Evolutionary conservation across 768 basidiomycete species (phyloP).

Genomic region (Dacryopinax spathularia): DNA sequence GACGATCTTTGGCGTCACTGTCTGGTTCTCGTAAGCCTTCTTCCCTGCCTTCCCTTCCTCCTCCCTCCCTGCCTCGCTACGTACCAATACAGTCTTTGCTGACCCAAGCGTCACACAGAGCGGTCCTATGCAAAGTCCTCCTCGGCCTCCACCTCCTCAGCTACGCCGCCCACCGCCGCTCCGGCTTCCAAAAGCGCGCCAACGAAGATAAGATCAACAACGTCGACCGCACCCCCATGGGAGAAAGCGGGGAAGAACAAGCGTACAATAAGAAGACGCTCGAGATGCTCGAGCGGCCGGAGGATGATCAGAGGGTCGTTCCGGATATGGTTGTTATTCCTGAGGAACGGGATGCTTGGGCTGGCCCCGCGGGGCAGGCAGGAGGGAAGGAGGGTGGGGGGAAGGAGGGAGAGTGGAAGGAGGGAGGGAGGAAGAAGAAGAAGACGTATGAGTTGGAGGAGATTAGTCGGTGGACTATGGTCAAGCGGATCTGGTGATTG

Average conservation of each 20-base stretch:
- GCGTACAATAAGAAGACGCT: conserved; percentile 37
- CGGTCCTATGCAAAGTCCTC: conserved; percentile 81
- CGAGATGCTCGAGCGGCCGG: conserved; percentile 53
- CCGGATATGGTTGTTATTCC: conserved; percentile 43
- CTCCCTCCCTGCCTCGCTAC: not conserved
- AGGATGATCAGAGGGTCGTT: conserved; percentile 51
- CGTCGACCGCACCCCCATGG: conserved; percentile 80
- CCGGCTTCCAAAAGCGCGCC: conserved; percentile 42
- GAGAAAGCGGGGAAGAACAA: conserved; percentile 76
- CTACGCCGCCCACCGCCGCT: conserved; percentile 60
- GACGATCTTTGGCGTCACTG: conserved; percentile 46
- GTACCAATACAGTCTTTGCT: conserved; percentile 18
- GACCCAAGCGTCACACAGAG: conserved; percentile 25
- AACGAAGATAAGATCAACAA: conserved; percentile 68
- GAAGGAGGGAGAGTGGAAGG: conserved; percentile 11
- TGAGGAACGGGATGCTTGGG: conserved; percentile 2
- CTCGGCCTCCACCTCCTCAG: conserved; percentile 76
- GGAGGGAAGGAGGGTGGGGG: conserved; percentile 24
- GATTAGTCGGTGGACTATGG: conserved; percentile 89
- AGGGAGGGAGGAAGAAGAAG: conserved; percentile 10
- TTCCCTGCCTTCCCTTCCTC: not conserved
- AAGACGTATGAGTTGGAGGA: conserved; percentile 39
- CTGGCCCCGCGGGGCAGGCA: conserved; percentile 31
- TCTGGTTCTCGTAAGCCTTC: conserved; percentile 69
- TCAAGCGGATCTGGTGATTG: conserved; percentile 67